Evolutionary conservation across 495 filamentous ascomycete species (phyloP).

Genomic region (Lophium mytilinum): DNA sequence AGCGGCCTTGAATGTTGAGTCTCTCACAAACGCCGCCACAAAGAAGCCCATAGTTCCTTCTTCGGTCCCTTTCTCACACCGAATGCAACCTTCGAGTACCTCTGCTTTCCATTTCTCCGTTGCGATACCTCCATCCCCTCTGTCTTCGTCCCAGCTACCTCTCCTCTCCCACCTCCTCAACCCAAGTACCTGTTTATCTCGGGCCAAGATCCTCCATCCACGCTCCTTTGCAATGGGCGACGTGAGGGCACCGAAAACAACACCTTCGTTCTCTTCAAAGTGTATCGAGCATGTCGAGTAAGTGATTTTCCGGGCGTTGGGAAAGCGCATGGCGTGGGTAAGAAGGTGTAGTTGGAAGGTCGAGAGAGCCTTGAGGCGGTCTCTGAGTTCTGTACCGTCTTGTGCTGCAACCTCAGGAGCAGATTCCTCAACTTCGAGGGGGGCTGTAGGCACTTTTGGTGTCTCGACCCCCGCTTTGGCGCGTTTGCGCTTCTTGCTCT

Average conservation of each 20-base stretch:
- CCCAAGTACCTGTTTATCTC: conserved; percentile 63
- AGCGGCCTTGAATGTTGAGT: conserved; percentile 18
- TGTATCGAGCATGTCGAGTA: conserved; percentile 93
- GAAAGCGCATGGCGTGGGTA: conserved; percentile 63
- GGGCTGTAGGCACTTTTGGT: neutral
- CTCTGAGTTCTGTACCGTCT: conserved; percentile 2
- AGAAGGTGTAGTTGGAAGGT: conserved; percentile 34
- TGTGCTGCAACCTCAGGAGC: conserved; percentile 29
- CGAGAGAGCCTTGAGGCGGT: conserved; percentile 52
- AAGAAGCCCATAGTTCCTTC: conserved; percentile 73
- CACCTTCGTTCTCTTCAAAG: conserved; percentile 76
- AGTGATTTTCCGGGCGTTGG: conserved; percentile 64
- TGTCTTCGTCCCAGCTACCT: conserved; percentile 38
- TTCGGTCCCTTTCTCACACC: conserved; percentile 71
- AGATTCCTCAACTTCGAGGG: conserved; percentile 35
- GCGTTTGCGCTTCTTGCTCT: conserved; percentile 37
- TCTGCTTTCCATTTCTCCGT: conserved; percentile 23
- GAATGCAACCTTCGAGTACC: conserved; percentile 65
- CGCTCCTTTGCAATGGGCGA: conserved; percentile 55
- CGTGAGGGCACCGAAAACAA: conserved; percentile 60
- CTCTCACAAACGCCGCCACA: conserved; percentile 56
- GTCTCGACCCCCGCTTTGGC: neutral
- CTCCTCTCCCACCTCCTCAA: conserved; percentile 64
- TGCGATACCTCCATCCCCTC: conserved; percentile 5
- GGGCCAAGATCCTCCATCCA: conserved; percentile 67